Percentiles rank a stretch among this genome's conserved stretches.
These are phyloP conservation scores for Kernera saxatilis DNA, from an alignment of 345 rosid genomes.

Conservation along the genomic window DNA sequence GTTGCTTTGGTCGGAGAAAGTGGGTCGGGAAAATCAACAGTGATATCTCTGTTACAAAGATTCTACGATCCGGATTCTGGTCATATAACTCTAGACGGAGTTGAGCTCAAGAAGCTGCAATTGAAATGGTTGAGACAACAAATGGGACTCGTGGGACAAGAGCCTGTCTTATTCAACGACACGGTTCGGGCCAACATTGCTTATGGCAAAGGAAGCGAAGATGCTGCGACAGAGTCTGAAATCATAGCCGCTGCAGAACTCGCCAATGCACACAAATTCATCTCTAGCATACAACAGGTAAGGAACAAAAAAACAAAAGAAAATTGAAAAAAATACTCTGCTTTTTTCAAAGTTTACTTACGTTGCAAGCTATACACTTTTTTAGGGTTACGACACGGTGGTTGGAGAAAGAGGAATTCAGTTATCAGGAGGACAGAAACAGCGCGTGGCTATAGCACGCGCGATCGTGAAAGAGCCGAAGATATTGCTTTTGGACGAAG, in stretches of 20 bases:
- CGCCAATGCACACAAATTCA: slow-evolving; percentile 69
- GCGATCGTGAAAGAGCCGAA: slow-evolving; percentile 67
- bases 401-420: slow-evolving; percentile 78
- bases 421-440: slow-evolving; percentile 77
- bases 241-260: slow-evolving; percentile 57
- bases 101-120: slow-evolving; percentile 48
- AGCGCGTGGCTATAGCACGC: slow-evolving; percentile 68
- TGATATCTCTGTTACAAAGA: slow-evolving; percentile 55
- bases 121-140: slow-evolving; percentile 68
- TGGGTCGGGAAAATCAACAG: slow-evolving; percentile 73
- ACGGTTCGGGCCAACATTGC: slow-evolving; percentile 65
- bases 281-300: slow-evolving; percentile 49
- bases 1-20: slow-evolving; percentile 82
- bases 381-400: slow-evolving; percentile 59
- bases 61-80: slow-evolving; percentile 67
- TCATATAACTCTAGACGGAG: slow-evolving; percentile 54
- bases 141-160: slow-evolving; percentile 76
- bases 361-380: not conserved
- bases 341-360: not conserved
- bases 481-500: slow-evolving; percentile 71
- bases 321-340: not conserved
- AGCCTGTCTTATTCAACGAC: slow-evolving; percentile 57
- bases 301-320: not conserved
- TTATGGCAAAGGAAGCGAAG: slow-evolving; percentile 56
- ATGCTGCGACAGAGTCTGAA: slow-evolving; percentile 46